A percentile compares a stretch with the other conserved stretches of the same genome.
Evolutionary conservation across 208 protist species (phyloP).

Genomic region (Acanthamoeba pearcei): DNA sequence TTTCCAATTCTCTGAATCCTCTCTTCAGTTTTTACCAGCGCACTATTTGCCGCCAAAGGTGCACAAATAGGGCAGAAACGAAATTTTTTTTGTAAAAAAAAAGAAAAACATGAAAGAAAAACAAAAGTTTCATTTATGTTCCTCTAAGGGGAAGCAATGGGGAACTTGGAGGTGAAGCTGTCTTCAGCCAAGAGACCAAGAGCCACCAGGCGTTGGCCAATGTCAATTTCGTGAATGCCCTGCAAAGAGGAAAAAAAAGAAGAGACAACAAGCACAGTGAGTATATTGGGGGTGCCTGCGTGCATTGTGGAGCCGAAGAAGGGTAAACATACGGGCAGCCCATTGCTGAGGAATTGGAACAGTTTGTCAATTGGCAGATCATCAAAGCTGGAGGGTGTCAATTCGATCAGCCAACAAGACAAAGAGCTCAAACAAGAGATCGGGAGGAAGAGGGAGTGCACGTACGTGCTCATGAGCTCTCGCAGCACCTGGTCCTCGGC

Average conservation of each 20-base stretch:
- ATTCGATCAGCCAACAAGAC: not conserved
- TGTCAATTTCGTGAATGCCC: not conserved
- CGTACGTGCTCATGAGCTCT: conserved; percentile 1
- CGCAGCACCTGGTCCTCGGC: conserved; percentile 5
- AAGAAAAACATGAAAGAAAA: no score
- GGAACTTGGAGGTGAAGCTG: not conserved
- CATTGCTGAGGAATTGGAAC: not conserved
- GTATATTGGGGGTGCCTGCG: not conserved
- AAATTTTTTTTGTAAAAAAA: no score
- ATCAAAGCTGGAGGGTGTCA: not conserved
- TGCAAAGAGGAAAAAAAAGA: not conserved
- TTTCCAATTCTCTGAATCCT: not conserved
- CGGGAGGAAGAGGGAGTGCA: not conserved
- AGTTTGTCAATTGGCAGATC: not conserved
- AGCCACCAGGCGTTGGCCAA: not conserved
- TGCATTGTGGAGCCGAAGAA: not conserved
- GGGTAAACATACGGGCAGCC: not conserved
- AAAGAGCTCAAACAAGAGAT: not conserved
- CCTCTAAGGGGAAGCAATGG: not conserved
- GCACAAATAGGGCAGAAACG: no score
- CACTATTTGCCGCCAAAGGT: no score
- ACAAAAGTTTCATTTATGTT: no score
- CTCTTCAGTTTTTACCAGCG: no score
- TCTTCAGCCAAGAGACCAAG: not conserved
- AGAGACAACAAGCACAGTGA: not conserved